phyloP scores from a whole-genome alignment of 1,139 yeast species.

The Scheffersomyces segobiensis region DNA sequence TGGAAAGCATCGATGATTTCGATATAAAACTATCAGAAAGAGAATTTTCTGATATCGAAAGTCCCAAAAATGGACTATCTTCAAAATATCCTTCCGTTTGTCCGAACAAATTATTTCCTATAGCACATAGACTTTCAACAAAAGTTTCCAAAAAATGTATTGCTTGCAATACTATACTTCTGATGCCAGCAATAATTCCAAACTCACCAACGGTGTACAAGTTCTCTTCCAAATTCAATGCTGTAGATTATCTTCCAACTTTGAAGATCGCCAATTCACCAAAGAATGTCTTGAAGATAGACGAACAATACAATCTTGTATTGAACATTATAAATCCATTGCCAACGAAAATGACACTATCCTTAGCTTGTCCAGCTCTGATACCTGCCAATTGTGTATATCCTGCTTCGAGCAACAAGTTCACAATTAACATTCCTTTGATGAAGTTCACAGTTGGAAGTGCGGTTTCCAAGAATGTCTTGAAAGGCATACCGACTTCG shows the following conservation, averaged over 20 bases:
- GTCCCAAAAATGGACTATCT: background rate
- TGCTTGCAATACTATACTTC: slow-evolving; percentile 28
- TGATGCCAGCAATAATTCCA: slow-evolving; percentile 24
- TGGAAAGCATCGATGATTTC: background rate
- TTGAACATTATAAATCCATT: slow-evolving; percentile 35
- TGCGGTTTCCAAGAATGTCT: slow-evolving; percentile 13
- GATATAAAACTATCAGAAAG: background rate
- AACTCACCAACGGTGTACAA: slow-evolving; percentile 31
- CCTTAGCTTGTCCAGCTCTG: slow-evolving; percentile 17
- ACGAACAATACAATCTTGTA: slow-evolving; percentile 18
- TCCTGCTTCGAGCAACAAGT: slow-evolving; percentile 8
- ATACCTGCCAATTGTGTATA: slow-evolving; percentile 12
- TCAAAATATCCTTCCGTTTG: background rate
- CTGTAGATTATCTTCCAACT: slow-evolving; percentile 35
- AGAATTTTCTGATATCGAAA: background rate
- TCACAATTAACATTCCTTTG: slow-evolving; percentile 26
- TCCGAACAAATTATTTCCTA: slow-evolving; percentile 17
- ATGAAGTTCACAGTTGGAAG: slow-evolving; percentile 20
- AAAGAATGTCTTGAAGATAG: slow-evolving; percentile 9
- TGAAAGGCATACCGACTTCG: slow-evolving; percentile 35
- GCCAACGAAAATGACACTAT: slow-evolving; percentile 12
- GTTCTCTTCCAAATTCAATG: slow-evolving; percentile 30
- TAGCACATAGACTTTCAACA: slow-evolving; percentile 24
- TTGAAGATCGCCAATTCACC: slow-evolving; percentile 13
- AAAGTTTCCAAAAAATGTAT: slow-evolving; percentile 28